Evolutionary conservation across 2,329 filamentous ascomycete species (phyloP).

Genomic region (Alternaria burnsii): DNA sequence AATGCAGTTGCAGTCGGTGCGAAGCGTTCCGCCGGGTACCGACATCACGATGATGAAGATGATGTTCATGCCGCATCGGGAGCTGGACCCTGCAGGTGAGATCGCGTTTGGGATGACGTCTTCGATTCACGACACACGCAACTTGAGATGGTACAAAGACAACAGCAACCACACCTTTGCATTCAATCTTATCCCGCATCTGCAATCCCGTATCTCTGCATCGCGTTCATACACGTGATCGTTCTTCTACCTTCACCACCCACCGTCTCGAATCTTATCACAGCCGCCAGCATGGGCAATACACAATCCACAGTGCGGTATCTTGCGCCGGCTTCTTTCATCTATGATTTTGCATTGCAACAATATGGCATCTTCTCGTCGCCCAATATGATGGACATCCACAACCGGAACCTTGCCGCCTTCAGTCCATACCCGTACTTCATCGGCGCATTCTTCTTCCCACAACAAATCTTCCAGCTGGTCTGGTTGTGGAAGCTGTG

Average conservation of each 20-base stretch:
- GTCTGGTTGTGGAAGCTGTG: conserved; percentile 66
- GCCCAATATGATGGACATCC: conserved; percentile 68
- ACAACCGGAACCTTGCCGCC: conserved; percentile 66
- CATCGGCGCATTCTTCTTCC: conserved; percentile 69
- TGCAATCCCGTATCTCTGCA: background rate
- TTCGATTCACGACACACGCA: conserved; percentile 6
- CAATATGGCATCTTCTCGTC: conserved; percentile 66
- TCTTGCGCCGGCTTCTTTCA: conserved; percentile 64
- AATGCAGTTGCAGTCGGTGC: background rate
- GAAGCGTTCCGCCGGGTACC: background rate
- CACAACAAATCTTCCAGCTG: conserved; percentile 67
- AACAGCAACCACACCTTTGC: background rate
- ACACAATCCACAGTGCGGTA: conserved; percentile 63
- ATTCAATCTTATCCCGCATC: background rate
- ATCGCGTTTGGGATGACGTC: conserved; percentile 16
- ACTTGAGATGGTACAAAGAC: background rate
- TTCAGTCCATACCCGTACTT: conserved; percentile 67
- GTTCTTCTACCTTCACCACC: background rate
- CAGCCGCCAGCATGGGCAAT: conserved; percentile 48
- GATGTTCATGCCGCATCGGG: conserved; percentile 14
- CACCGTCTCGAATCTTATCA: background rate
- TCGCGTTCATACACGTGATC: background rate
- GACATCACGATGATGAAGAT: conserved; percentile 10
- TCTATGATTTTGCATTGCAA: conserved; percentile 66
- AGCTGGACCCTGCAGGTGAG: conserved; percentile 12